A percentile compares a stretch with the other conserved stretches of the same genome.
Evolutionary conservation across 2,329 filamentous ascomycete species (phyloP).

Genomic region (Paradendryphiella salina): DNA sequence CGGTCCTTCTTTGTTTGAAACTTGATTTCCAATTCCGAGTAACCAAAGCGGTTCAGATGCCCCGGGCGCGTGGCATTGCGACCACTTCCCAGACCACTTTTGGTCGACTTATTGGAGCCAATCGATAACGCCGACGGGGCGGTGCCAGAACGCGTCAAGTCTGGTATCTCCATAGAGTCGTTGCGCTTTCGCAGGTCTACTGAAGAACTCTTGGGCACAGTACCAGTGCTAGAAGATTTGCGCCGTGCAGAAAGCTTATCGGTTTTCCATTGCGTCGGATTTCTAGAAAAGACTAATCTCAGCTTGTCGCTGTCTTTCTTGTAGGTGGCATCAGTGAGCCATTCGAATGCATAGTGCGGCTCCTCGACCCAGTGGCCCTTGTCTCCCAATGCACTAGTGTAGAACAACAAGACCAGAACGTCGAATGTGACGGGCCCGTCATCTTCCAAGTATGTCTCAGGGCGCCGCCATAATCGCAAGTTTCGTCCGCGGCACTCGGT

Average conservation of each 20-base stretch:
- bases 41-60: slow-evolving; percentile 36
- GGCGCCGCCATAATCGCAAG: slow-evolving; percentile 33
- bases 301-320: slow-evolving; percentile 32
- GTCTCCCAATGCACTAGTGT: slow-evolving; percentile 36
- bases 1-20: slow-evolving; percentile 35
- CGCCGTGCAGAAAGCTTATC: slow-evolving; percentile 34
- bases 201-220: slow-evolving; percentile 2
- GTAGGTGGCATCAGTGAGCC: slow-evolving; percentile 30
- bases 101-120: slow-evolving; percentile 16
- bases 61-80: background rate
- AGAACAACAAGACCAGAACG: slow-evolving; percentile 36
- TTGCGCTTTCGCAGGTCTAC: slow-evolving; percentile 8
- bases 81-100: slow-evolving; percentile 12
- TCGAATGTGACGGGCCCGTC: slow-evolving; percentile 22
- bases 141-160: slow-evolving; percentile 16
- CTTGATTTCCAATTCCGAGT: slow-evolving; percentile 34
- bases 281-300: slow-evolving; percentile 35
- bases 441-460: slow-evolving; percentile 22
- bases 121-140: slow-evolving; percentile 18
- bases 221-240: slow-evolving; percentile 20
- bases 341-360: slow-evolving; percentile 39
- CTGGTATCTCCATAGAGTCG: slow-evolving; percentile 15
- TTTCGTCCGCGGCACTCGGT: slow-evolving; percentile 39
- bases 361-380: slow-evolving; percentile 43
- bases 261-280: slow-evolving; percentile 30